phyloP scores from a whole-genome alignment of 2,329 filamentous ascomycete genomes.

The Apiospora sp. region DNA sequence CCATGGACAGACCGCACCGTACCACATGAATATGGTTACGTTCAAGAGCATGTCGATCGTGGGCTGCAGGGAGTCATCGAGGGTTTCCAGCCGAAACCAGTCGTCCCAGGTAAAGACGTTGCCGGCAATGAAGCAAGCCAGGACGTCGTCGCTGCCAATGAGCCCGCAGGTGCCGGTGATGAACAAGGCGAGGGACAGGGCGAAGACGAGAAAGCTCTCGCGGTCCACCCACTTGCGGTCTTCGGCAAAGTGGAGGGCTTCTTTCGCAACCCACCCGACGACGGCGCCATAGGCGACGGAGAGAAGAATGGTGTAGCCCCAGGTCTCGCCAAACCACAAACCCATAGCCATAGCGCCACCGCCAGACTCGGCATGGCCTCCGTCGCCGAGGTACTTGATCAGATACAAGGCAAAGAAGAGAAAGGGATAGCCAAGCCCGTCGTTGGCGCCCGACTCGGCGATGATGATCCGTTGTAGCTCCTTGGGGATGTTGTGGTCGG shows the following conservation, averaged over 20 bases:
- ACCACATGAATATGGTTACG: conserved; percentile 89
- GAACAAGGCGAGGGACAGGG: conserved; percentile 84
- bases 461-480: conserved; percentile 82
- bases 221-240: conserved; percentile 82
- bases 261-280: conserved; percentile 83
- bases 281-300: conserved; percentile 79
- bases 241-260: conserved; percentile 85
- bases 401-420: conserved; percentile 85
- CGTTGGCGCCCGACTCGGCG: conserved; percentile 87
- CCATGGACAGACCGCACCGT: conserved; percentile 88
- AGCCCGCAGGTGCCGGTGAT: conserved; percentile 87
- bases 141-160: conserved; percentile 86
- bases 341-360: conserved; percentile 75
- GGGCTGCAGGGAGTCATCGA: conserved; percentile 91
- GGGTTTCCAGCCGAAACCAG: conserved; percentile 89
- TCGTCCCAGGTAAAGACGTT: conserved; percentile 94
- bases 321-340: conserved; percentile 85
- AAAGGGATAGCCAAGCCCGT: conserved; percentile 89
- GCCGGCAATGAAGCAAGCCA: conserved; percentile 92
- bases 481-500: conserved; percentile 86
- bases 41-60: conserved; percentile 96
- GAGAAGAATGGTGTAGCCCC: conserved; percentile 82
- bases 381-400: conserved; percentile 74
- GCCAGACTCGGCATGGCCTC: conserved; percentile 50
- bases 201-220: conserved; percentile 88